Conservation (phyloP, 2,329 filamentous ascomycete genomes). For the Curvularia spicifera region DNA sequence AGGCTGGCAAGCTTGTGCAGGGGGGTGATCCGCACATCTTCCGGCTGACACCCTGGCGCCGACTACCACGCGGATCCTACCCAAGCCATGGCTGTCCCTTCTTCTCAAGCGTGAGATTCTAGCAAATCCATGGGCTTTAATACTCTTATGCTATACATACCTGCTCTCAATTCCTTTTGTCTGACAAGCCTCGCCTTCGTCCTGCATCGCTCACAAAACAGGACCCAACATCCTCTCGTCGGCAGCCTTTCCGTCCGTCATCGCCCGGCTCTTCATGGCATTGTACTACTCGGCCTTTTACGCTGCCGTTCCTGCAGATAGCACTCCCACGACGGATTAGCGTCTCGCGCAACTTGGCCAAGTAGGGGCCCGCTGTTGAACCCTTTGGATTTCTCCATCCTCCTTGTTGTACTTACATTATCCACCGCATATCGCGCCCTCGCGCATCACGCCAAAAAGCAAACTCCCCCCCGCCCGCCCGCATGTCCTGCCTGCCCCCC, state of each 20-base stretch:
- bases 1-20: constrained; percentile 13
- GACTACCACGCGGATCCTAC: constrained; percentile 16
- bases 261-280: constrained; percentile 10
- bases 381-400: constrained; percentile 19
- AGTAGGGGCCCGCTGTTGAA: constrained; percentile 25
- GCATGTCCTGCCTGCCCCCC: constrained; percentile 18
- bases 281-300: constrained; percentile 12
- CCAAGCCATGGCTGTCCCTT: constrained; percentile 15
- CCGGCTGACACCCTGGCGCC: constrained; percentile 20
- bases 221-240: background rate
- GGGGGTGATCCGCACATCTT: constrained; percentile 12
- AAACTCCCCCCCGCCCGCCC: constrained; percentile 8
- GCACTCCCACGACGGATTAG: constrained; percentile 20
- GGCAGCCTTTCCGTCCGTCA: background rate
- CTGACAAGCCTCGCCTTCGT: constrained; percentile 5
- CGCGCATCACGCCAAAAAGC: constrained; percentile 13
- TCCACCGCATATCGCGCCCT: constrained; percentile 20
- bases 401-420: constrained; percentile 11
- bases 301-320: constrained; percentile 19
- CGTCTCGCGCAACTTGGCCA: constrained; percentile 14
- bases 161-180: constrained; percentile 7
- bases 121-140: constrained; percentile 21
- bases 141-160: constrained; percentile 9
- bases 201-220: background rate
- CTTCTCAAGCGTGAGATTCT: constrained; percentile 8